Percentiles rank a stretch among this genome's conserved stretches.
Conservation (phyloP, 495 filamentous ascomycete species). For the Aspergillus coremiiformis region DNA sequence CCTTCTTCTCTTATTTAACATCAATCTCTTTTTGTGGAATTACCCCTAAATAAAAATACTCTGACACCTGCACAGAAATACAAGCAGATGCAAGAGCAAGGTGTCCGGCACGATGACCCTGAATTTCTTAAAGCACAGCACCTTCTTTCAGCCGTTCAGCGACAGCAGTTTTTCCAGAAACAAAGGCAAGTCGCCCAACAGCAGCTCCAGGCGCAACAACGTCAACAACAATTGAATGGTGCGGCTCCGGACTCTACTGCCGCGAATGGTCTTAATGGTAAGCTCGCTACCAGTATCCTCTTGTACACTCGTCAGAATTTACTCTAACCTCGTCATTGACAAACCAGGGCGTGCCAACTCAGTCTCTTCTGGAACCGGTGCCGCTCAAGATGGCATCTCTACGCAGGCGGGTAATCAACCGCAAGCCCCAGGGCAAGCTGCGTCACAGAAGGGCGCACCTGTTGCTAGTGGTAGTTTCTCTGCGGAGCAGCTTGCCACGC, state of each 20-base stretch:
- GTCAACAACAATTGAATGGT: constrained; percentile 45
- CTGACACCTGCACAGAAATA: constrained; percentile 55
- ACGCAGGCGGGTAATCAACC: constrained; percentile 24
- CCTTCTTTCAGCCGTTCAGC: constrained; percentile 58
- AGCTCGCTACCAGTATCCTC: not conserved
- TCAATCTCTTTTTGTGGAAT: not conserved
- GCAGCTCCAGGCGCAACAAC: constrained; percentile 42
- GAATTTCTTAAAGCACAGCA: constrained; percentile 69
- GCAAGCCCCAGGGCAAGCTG: constrained; percentile 20
- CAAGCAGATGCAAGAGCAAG: constrained; percentile 70
- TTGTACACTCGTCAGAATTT: not conserved
- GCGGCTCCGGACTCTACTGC: constrained; percentile 20
- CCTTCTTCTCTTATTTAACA: constrained; percentile 1
- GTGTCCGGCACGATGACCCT: constrained; percentile 66
- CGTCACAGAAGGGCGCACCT: constrained; percentile 21
- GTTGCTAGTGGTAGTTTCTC: constrained; percentile 53
- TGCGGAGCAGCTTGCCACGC: constrained; percentile 58
- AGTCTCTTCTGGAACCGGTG: constrained; percentile 36
- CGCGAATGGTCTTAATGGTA: constrained; percentile 48
- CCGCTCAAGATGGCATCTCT: constrained; percentile 21
- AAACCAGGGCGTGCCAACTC: constrained; percentile 35
- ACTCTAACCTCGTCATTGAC: constrained; percentile 1
- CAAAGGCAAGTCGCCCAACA: constrained; percentile 40
- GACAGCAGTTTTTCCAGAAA: constrained; percentile 46
- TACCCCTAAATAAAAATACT: not conserved